phyloP scores from a whole-genome alignment of 163 green algal genomes.

The Scenedesmus sp. region DNA sequence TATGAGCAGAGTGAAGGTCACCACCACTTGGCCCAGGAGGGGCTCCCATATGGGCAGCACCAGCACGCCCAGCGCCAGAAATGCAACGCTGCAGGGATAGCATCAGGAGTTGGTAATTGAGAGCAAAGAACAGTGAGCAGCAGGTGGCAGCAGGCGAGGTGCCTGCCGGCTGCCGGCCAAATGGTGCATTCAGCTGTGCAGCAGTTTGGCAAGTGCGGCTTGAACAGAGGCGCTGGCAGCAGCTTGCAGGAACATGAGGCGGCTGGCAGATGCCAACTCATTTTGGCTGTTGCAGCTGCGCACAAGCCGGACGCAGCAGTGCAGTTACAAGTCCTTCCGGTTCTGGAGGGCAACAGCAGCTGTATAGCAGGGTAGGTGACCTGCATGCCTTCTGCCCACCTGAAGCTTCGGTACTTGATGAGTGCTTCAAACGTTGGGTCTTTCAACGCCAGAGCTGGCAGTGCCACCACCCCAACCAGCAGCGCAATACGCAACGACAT shows the following conservation, averaged over 20 bases:
- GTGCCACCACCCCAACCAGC: slow-evolving; percentile 3
- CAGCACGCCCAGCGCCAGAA: slow-evolving; percentile 12
- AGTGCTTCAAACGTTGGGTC: neutral
- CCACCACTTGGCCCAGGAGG: slow-evolving; percentile 8
- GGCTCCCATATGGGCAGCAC: slow-evolving; percentile 33
- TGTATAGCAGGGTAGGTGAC: neutral
- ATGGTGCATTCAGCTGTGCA: no score
- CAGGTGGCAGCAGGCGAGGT: no score
- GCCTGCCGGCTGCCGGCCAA: neutral
- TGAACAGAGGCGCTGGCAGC: no score
- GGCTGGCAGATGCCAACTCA: no score
- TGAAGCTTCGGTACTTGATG: slow-evolving; percentile 1
- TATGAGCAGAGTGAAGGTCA: slow-evolving; percentile 3
- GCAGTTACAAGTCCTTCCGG: neutral
- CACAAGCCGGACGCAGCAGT: neutral
- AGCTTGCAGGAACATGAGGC: no score
- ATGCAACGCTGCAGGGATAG: neutral
- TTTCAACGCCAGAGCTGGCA: slow-evolving; percentile 23
- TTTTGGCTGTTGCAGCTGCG: neutral
- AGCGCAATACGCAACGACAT: slow-evolving; percentile 1
- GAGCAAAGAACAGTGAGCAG: neutral
- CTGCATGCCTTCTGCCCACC: neutral
- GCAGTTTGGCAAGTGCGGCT: no score
- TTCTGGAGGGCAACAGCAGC: neutral
- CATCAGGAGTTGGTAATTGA: neutral